phyloP scores from a whole-genome alignment of 164 flowering plant species.

The Magnolia changhungtana region DNA sequence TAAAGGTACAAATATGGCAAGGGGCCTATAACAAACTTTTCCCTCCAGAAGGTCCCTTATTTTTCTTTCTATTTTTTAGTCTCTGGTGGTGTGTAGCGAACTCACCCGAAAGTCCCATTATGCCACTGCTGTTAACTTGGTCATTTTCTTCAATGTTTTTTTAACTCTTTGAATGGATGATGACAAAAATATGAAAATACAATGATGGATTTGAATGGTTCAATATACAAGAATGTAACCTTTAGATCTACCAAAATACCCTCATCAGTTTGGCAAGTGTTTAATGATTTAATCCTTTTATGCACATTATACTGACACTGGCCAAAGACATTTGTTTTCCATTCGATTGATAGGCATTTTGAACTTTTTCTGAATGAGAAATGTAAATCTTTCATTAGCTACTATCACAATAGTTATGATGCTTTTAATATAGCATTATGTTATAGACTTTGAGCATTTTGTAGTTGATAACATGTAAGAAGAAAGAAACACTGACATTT shows the following conservation, averaged over 20 bases:
- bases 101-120: no score
- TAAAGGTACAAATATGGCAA: no score
- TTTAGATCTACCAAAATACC: background rate
- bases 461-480: background rate
- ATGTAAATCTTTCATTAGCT: background rate
- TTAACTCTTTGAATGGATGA: no score
- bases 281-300: no score
- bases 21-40: no score
- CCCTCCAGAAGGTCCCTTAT: no score
- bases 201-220: background rate
- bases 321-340: background rate
- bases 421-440: background rate
- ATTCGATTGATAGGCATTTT: background rate
- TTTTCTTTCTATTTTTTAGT: no score
- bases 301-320: background rate
- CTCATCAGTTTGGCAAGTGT: background rate
- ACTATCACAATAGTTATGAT: background rate
- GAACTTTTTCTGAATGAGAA: background rate
- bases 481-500: conserved; percentile 2
- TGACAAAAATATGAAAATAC: no score
- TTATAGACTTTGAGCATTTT: background rate
- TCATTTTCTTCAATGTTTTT: no score
- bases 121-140: no score
- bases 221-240: background rate
- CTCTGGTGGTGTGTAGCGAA: no score